Evolutionary conservation across 2,329 filamentous ascomycete species (phyloP).

Genomic region (Trichoderma oligosporum): DNA sequence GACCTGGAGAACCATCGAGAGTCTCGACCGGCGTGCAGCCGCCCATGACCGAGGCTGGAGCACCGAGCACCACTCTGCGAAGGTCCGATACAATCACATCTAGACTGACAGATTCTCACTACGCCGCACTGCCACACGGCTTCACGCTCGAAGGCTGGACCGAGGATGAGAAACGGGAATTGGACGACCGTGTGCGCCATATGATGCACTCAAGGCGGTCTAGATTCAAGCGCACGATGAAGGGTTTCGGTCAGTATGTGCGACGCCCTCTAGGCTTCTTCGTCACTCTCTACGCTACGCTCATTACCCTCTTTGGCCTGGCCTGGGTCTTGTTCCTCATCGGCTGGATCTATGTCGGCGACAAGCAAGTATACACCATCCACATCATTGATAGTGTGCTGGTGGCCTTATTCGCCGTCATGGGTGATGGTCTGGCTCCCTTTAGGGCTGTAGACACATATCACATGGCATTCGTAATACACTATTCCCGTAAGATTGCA

Average conservation of each 20-base stretch:
- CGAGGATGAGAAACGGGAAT: conserved; percentile 65
- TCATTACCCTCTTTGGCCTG: conserved; percentile 80
- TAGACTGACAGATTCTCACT: conserved; percentile 64
- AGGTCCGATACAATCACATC: conserved; percentile 61
- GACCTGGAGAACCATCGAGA: conserved; percentile 23
- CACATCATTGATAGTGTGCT: conserved; percentile 69
- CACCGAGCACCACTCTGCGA: conserved; percentile 30
- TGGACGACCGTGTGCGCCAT: conserved; percentile 84
- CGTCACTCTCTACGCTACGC: conserved; percentile 75
- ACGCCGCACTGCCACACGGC: conserved; percentile 75
- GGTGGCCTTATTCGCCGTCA: conserved; percentile 66
- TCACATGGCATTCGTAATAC: conserved; percentile 78
- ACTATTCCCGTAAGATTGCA: conserved; percentile 48
- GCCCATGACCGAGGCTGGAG: conserved; percentile 22
- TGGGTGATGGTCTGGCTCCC: conserved; percentile 67
- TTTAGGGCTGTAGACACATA: conserved; percentile 81
- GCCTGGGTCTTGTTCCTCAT: conserved; percentile 92
- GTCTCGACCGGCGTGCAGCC: conserved; percentile 20
- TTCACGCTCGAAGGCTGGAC: conserved; percentile 70
- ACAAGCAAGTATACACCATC: conserved; percentile 64
- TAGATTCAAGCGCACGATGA: conserved; percentile 74
- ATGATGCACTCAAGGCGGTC: conserved; percentile 79
- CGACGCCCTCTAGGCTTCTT: conserved; percentile 73
- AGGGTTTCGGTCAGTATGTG: conserved; percentile 77
- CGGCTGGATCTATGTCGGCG: conserved; percentile 80